Percentiles rank a stretch among this genome's conserved stretches.
These are phyloP conservation scores for Ruellia speciosa DNA, from an alignment of 305 asterid genomes.

Conservation along the genomic window DNA sequence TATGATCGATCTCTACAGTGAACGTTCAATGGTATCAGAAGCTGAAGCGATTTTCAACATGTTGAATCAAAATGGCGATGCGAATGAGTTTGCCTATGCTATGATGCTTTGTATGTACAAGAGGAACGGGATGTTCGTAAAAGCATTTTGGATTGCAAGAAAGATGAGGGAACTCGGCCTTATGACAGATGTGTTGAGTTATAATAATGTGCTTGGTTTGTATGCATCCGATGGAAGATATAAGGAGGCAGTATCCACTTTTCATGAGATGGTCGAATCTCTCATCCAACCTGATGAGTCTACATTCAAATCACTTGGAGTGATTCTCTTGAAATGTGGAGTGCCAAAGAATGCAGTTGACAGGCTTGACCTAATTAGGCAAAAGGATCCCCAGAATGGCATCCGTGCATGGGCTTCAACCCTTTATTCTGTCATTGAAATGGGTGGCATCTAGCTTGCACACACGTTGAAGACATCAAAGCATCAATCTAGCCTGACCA, in stretches of 20 bases:
- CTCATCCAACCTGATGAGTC: conserved; percentile 57
- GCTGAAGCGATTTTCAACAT: conserved; percentile 63
- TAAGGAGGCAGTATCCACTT: conserved; percentile 66
- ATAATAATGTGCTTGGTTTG: conserved; percentile 65
- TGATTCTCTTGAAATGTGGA: conserved; percentile 70
- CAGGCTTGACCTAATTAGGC: conserved; percentile 48
- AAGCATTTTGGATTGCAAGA: conserved; percentile 54
- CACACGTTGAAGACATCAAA: background rate
- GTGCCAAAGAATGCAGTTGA: conserved; percentile 50
- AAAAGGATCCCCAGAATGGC: conserved; percentile 41
- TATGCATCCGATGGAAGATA: conserved; percentile 76
- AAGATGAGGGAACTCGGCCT: conserved; percentile 70
- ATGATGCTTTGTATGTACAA: conserved; percentile 94
- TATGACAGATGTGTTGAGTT: conserved; percentile 72
- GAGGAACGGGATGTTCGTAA: conserved; percentile 61
- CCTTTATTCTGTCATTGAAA: conserved; percentile 43
- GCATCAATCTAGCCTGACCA: background rate
- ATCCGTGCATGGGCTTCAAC: conserved; percentile 51
- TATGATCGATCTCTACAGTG: conserved; percentile 82
- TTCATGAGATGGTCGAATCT: conserved; percentile 59
- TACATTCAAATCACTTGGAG: conserved; percentile 63
- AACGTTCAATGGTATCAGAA: conserved; percentile 64
- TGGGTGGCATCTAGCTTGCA: conserved; percentile 15
- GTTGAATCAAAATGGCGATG: conserved; percentile 44
- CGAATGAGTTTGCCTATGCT: conserved; percentile 85